Conservation (phyloP, 768 basidiomycete genomes). For the Pleurotus djamor region DNA sequence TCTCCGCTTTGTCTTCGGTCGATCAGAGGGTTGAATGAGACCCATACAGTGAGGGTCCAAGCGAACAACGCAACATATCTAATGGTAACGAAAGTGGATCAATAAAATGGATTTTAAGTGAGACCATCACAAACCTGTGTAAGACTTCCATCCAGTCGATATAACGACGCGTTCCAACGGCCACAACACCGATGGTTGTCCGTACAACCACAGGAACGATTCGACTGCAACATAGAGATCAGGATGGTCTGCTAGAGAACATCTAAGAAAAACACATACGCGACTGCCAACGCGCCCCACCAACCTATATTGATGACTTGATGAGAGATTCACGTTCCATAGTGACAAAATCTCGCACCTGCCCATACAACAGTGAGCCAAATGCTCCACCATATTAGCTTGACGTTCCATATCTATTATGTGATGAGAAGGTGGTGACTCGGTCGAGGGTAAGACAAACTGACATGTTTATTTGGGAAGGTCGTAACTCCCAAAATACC, state of each 20-base stretch:
- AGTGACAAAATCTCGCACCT: constrained; percentile 30
- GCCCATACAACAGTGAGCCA: constrained; percentile 83
- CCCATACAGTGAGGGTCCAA: constrained; percentile 69
- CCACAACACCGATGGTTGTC: constrained; percentile 69
- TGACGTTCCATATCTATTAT: constrained; percentile 53
- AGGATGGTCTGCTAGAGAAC: not conserved
- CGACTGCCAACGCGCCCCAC: constrained; percentile 71
- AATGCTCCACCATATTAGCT: constrained; percentile 77
- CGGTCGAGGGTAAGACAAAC: constrained; percentile 15
- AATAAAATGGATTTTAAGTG: constrained; percentile 4
- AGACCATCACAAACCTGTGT: constrained; percentile 40
- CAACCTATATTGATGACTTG: constrained; percentile 45
- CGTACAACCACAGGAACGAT: constrained; percentile 53
- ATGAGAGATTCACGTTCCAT: not conserved
- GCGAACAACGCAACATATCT: constrained; percentile 64
- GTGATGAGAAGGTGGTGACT: not conserved
- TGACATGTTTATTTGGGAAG: constrained; percentile 47
- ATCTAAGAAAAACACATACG: constrained; percentile 44
- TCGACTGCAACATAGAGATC: constrained; percentile 28
- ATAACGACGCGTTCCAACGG: constrained; percentile 69
- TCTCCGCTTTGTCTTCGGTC: constrained; percentile 30
- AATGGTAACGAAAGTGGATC: not conserved
- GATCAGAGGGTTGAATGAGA: constrained; percentile 73
- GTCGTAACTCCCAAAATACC: constrained; percentile 63
- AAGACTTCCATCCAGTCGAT: constrained; percentile 77